Percentiles rank a stretch among this genome's conserved stretches.
These are phyloP conservation scores for Aureobasidium subglaciale DNA, from an alignment of 2,329 filamentous ascomycete genomes.

Conservation along the genomic window DNA sequence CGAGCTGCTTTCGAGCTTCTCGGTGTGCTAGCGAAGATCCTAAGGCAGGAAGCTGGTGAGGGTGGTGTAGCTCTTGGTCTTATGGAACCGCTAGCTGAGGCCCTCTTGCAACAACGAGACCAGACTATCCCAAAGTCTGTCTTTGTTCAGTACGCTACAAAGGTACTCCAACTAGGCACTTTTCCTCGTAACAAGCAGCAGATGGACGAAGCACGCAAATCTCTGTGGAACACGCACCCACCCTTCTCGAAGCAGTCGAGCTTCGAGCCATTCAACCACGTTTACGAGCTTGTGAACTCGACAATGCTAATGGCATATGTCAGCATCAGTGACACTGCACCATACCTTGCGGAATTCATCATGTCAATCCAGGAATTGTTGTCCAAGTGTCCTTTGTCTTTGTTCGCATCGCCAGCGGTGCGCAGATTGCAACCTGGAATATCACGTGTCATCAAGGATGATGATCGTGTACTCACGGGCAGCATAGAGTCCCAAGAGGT, in stretches of 20 bases:
- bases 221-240: constrained; percentile 56
- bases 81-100: constrained; percentile 15
- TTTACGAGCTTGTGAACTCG: constrained; percentile 55
- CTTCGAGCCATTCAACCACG: constrained; percentile 55
- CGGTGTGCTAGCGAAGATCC: background rate
- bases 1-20: background rate
- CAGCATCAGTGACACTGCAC: constrained; percentile 41
- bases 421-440: constrained; percentile 56
- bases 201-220: constrained; percentile 57
- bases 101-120: background rate
- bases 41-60: constrained; percentile 14
- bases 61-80: constrained; percentile 14
- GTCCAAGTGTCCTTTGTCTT: constrained; percentile 34
- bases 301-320: constrained; percentile 52
- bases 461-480: constrained; percentile 25
- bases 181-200: constrained; percentile 55
- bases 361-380: constrained; percentile 25
- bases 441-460: constrained; percentile 57
- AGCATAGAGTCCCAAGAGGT: constrained; percentile 17
- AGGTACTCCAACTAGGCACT: constrained; percentile 21
- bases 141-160: constrained; percentile 17
- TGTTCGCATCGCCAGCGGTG: constrained; percentile 48
- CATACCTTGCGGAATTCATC: constrained; percentile 25
- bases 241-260: constrained; percentile 27
- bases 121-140: background rate